Evolutionary conservation across 176 grass and related monocot genomes (phyloP).

Genomic region (Panicum miliaceum): DNA sequence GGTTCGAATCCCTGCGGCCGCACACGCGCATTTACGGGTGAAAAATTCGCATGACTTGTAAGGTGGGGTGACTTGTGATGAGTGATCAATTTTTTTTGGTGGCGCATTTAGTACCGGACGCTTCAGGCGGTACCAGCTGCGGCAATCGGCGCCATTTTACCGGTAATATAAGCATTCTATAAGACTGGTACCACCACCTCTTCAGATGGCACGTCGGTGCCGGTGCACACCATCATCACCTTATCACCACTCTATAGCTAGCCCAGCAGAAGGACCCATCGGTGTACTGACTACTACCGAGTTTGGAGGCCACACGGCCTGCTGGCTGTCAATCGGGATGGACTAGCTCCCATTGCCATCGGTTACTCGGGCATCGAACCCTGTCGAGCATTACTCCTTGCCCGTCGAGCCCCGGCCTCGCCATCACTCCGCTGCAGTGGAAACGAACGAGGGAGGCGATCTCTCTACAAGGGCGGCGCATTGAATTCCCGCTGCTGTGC

Average conservation of each 20-base stretch:
- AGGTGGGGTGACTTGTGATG: too few relatives aligned
- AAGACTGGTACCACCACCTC: too few relatives aligned
- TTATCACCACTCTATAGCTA: not conserved
- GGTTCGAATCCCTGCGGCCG: too few relatives aligned
- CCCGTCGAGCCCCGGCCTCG: not conserved
- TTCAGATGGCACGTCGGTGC: too few relatives aligned
- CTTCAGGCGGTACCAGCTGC: too few relatives aligned
- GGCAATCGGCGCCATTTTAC: too few relatives aligned
- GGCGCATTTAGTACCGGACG: too few relatives aligned
- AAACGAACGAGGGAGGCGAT: not conserved
- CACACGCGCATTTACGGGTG: too few relatives aligned
- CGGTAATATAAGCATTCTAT: too few relatives aligned
- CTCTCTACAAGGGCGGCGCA: slow-evolving; percentile 50
- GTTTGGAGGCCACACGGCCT: not conserved
- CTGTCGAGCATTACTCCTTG: not conserved
- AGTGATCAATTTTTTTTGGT: too few relatives aligned
- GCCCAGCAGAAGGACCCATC: not conserved
- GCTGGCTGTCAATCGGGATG: not conserved
- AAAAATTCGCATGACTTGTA: too few relatives aligned
- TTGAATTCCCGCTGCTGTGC: slow-evolving; percentile 31
- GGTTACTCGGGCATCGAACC: slow-evolving; percentile 3
- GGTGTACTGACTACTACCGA: not conserved
- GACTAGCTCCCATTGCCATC: slow-evolving; percentile 8
- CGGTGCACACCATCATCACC: too few relatives aligned
- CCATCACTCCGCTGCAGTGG: not conserved